phyloP scores from a whole-genome alignment of 208 protist species.

The Wallacemonas sp. region DNA sequence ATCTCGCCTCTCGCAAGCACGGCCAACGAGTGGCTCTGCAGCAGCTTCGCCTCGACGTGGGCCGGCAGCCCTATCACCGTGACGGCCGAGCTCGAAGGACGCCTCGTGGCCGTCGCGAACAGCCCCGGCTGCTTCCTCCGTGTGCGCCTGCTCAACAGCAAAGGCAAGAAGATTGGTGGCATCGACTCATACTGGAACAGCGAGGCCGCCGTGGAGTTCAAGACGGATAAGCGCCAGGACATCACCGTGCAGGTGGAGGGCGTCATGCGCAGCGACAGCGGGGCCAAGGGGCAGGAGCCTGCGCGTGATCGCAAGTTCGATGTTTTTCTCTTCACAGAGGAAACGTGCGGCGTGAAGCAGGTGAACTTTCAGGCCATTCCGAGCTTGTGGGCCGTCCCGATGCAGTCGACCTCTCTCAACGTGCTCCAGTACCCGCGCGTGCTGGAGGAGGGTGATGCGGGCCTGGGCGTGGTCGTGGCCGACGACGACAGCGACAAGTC shows the following conservation, averaged over 20 bases:
- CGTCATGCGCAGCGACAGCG: slow-evolving; percentile 58
- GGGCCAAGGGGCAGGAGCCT: slow-evolving; percentile 39
- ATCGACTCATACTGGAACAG: slow-evolving; percentile 88
- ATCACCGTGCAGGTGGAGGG: slow-evolving; percentile 75
- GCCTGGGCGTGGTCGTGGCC: slow-evolving; percentile 35
- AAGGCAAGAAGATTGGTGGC: slow-evolving; percentile 65
- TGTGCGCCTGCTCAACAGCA: slow-evolving; percentile 51
- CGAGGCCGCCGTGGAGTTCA: slow-evolving; percentile 77
- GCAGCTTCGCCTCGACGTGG: slow-evolving; percentile 56
- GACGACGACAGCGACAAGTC: slow-evolving; percentile 39
- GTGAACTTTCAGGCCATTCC: slow-evolving; percentile 70
- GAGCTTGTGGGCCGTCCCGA: slow-evolving; percentile 71
- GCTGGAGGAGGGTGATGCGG: slow-evolving; percentile 52
- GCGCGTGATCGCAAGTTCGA: slow-evolving; percentile 74
- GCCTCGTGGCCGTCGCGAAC: slow-evolving; percentile 63
- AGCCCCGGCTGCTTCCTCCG: slow-evolving; percentile 74
- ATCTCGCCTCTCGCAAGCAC: slow-evolving; percentile 52
- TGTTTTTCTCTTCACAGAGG: slow-evolving; percentile 78
- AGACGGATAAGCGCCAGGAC: slow-evolving; percentile 30
- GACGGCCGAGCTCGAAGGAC: slow-evolving; percentile 51
- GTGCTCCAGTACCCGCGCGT: slow-evolving; percentile 68
- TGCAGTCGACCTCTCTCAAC: slow-evolving; percentile 56
- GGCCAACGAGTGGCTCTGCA: slow-evolving; percentile 68
- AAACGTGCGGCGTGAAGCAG: slow-evolving; percentile 59
- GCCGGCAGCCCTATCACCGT: slow-evolving; percentile 56